Conservation (phyloP, 2,329 filamentous ascomycete species). For the Cladosporium cucumerinum region DNA sequence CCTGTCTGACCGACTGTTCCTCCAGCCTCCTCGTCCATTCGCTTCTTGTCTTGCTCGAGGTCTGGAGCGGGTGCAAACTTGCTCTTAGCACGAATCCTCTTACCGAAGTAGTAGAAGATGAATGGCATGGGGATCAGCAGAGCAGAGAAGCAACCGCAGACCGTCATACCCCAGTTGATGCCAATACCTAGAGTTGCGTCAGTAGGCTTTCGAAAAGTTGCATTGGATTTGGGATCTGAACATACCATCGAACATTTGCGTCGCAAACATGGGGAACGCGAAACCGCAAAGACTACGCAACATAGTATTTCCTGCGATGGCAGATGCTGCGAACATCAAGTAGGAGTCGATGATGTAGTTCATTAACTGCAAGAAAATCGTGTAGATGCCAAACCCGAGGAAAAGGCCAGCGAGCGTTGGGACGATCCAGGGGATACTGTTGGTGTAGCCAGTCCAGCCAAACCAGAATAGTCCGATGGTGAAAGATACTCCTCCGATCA, state of each 20-base stretch:
- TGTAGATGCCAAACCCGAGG: conserved; percentile 43
- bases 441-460: conserved; percentile 43
- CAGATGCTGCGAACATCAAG: conserved; percentile 47
- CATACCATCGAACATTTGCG: conserved; percentile 50
- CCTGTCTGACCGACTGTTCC: neutral
- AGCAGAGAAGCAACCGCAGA: conserved; percentile 45
- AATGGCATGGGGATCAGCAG: conserved; percentile 45
- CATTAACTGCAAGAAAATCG: conserved; percentile 40
- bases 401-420: conserved; percentile 43
- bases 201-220: conserved; percentile 17
- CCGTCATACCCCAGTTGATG: conserved; percentile 46
- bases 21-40: conserved; percentile 33
- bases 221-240: neutral
- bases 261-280: conserved; percentile 50
- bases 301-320: conserved; percentile 38
- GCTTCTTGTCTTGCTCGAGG: conserved; percentile 35
- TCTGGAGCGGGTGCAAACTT: conserved; percentile 43
- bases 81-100: conserved; percentile 40
- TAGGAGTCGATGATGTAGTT: conserved; percentile 53
- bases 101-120: conserved; percentile 42
- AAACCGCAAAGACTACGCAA: conserved; percentile 31
- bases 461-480: conserved; percentile 41
- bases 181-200: conserved; percentile 38
- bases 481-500: conserved; percentile 48
- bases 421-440: conserved; percentile 42